A percentile compares a stretch with the other conserved stretches of the same genome.
Conservation (phyloP, 2,329 filamentous ascomycete species). For the Ophiostoma perfectum region DNA sequence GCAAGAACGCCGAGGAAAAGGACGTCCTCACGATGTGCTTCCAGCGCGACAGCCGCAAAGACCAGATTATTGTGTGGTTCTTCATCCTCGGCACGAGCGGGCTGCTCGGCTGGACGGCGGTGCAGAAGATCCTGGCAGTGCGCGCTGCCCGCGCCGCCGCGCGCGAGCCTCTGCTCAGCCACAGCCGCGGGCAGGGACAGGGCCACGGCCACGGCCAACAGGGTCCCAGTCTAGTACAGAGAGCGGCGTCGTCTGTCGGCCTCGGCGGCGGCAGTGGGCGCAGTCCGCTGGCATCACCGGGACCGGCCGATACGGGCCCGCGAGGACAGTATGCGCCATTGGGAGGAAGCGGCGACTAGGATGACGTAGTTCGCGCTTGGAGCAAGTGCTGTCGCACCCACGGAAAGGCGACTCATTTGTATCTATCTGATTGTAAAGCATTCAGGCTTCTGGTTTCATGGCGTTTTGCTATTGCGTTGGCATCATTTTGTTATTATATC, state of each 20-base stretch:
- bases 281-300: slow-evolving; percentile 16
- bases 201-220: too few species aligned
- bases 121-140: slow-evolving; percentile 33
- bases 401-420: neutral
- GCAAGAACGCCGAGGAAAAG: slow-evolving; percentile 55
- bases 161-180: slow-evolving; percentile 11
- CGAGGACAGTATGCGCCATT: slow-evolving; percentile 26
- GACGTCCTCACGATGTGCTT: slow-evolving; percentile 60
- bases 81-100: slow-evolving; percentile 57
- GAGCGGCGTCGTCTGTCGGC: slow-evolving; percentile 15
- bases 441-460: neutral
- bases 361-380: too few species aligned
- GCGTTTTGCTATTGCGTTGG: neutral
- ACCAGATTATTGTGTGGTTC: slow-evolving; percentile 60
- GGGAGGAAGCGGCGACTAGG: slow-evolving; percentile 15
- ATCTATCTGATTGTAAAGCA: neutral
- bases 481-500: neutral
- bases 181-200: neutral
- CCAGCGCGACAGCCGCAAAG: slow-evolving; percentile 62
- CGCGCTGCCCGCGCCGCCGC: slow-evolving; percentile 16
- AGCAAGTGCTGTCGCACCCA: neutral
- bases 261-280: slow-evolving; percentile 1
- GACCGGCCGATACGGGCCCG: slow-evolving; percentile 8
- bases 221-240: neutral
- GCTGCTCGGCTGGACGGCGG: slow-evolving; percentile 55